phyloP scores from a whole-genome alignment of 352 stramenopile species.

The Pythium biforme region DNA sequence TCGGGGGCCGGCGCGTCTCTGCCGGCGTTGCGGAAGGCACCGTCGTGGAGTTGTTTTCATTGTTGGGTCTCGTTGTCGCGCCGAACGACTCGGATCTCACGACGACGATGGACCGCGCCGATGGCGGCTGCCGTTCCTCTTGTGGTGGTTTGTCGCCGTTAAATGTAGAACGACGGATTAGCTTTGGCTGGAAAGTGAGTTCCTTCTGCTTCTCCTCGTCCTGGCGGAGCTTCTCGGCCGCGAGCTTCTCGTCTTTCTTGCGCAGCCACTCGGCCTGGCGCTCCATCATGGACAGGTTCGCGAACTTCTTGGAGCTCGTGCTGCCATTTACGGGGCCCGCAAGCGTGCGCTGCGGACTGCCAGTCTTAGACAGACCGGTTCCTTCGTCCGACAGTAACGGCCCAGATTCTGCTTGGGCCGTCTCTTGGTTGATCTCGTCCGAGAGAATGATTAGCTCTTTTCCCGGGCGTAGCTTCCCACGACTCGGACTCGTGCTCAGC shows the following conservation, averaged over 20 bases:
- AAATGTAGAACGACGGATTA: slow-evolving; percentile 67
- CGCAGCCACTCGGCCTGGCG: slow-evolving; percentile 74
- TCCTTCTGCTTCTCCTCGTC: slow-evolving; percentile 73
- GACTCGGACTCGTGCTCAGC: slow-evolving; percentile 50
- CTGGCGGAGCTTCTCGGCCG: slow-evolving; percentile 57
- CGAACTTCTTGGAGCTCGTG: slow-evolving; percentile 46
- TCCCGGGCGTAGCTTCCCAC: slow-evolving; percentile 68
- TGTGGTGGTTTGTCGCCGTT: slow-evolving; percentile 36
- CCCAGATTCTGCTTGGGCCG: slow-evolving; percentile 12
- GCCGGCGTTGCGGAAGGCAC: background rate
- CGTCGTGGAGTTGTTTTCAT: background rate
- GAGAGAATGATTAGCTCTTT: slow-evolving; percentile 79
- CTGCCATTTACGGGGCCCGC: background rate
- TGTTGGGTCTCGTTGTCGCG: background rate
- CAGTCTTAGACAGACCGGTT: background rate
- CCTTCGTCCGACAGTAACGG: slow-evolving; percentile 24
- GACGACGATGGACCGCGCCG: slow-evolving; percentile 12
- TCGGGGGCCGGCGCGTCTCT: slow-evolving; percentile 27
- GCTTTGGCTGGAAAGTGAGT: slow-evolving; percentile 81
- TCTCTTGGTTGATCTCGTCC: slow-evolving; percentile 34
- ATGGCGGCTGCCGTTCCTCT: slow-evolving; percentile 15
- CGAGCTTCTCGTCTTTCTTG: slow-evolving; percentile 79
- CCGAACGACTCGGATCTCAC: slow-evolving; percentile 20
- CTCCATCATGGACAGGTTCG: slow-evolving; percentile 72
- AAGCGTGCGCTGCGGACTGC: slow-evolving; percentile 9